phyloP scores from a whole-genome alignment of 352 stramenopile species.

The Aphanomyces astaci region DNA sequence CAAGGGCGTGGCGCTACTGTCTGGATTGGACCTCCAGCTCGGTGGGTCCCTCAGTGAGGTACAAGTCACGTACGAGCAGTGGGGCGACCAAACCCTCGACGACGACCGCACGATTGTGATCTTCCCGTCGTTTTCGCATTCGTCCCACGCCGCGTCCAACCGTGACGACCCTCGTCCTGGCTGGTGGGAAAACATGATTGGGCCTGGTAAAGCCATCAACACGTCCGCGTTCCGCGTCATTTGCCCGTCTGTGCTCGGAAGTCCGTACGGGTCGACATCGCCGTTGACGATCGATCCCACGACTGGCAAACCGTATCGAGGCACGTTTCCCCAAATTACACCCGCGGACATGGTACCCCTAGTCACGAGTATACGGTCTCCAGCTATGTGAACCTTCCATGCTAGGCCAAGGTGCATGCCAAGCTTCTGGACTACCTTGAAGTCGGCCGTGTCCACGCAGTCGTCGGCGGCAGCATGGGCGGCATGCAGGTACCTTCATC shows the following conservation, averaged over 20 bases:
- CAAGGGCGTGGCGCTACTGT: constrained; percentile 5
- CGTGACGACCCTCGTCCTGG: constrained; percentile 64
- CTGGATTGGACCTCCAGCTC: constrained; percentile 9
- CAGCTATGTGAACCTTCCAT: not conserved
- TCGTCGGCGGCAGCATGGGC: constrained; percentile 83
- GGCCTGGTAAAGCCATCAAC: constrained; percentile 77
- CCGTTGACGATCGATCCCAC: constrained; percentile 49
- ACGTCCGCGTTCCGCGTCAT: constrained; percentile 85
- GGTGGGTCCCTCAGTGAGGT: constrained; percentile 18
- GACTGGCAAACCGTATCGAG: constrained; percentile 56
- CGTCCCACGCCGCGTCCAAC: constrained; percentile 74
- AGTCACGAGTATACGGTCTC: too few relatives aligned
- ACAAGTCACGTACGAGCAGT: constrained; percentile 16
- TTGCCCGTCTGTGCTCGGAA: constrained; percentile 73
- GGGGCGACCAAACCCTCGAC: constrained; percentile 55
- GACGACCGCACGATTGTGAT: constrained; percentile 72
- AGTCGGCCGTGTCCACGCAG: constrained; percentile 65
- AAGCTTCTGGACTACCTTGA: constrained; percentile 71
- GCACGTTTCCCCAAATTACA: constrained; percentile 75
- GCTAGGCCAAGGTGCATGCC: constrained; percentile 53
- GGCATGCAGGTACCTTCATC: constrained; percentile 57
- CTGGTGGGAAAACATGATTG: constrained; percentile 87
- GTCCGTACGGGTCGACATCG: constrained; percentile 76
- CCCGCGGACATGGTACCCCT: constrained; percentile 75
- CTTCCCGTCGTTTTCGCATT: constrained; percentile 82